Evolutionary conservation across 257 asterid genomes (phyloP).

Genomic region (Solanum clarkiae): DNA sequence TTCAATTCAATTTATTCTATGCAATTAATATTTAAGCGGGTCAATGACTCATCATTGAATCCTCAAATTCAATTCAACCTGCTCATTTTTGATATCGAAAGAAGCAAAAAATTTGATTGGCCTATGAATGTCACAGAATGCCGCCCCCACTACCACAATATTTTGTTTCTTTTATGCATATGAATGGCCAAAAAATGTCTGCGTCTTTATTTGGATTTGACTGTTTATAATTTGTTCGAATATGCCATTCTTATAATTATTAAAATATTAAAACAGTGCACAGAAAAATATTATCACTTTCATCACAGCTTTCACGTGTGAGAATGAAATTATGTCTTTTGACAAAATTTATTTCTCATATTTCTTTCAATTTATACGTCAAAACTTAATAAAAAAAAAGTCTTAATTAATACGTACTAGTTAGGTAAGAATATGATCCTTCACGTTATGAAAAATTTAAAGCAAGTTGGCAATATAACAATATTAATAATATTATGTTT

Average conservation of each 20-base stretch:
- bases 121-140: neutral
- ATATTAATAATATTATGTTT: neutral
- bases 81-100: rapidly evolving
- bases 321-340: neutral
- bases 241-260: neutral
- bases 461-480: neutral
- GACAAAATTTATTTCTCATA: neutral
- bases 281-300: neutral
- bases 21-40: too few species aligned
- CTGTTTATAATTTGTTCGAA: neutral
- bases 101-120: neutral
- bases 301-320: neutral
- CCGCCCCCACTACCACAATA: neutral
- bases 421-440: neutral
- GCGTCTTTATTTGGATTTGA: neutral
- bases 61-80: neutral
- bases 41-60: neutral
- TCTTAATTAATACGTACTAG: neutral
- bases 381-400: neutral
- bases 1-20: rapidly evolving
- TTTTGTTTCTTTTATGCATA: neutral
- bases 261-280: too few species aligned
- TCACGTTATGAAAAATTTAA: neutral
- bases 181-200: neutral
- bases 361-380: neutral